Base-by-base conservation (phyloP, 306 rosid genomes). In the Cicer cuneatum region DNA sequence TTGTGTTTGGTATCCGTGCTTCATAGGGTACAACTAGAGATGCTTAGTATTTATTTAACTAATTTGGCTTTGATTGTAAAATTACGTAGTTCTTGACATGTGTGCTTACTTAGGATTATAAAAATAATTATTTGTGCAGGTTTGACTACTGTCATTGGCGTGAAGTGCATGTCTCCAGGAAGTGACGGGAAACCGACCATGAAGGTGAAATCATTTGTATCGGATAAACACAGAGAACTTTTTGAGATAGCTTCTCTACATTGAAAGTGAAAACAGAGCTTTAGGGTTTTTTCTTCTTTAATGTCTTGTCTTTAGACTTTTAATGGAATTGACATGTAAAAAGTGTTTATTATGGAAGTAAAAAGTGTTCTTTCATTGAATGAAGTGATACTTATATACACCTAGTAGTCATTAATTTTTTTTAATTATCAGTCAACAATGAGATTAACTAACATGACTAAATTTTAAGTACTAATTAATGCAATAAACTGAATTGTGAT, bases 141-240 rank as follows among this genome's bases (percentile, higher is more conserved):
- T 72, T 81, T 90, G 72, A 76, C 89, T 12, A 93, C 97, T 38
- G 93, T 93, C 35, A 91, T 93, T 18, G 97, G 98, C 66, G 69
- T 89, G 80, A 93, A 91, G 84, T 86, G 91, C 47, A 71, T 82
- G 38, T 89, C 97, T 60, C 93, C 96, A 2, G 89, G 79, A 40
- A 83, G 67, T 70, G 81, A 81, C 40, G 92, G 89, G 13, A 74
- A 81, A 40, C 88, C 85, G 0, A 80, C 68, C 63, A 77, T 93
- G 85, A 88, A 83, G 83, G 90, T 79, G 81, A 89, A 89, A 66
- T 88, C 97, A 19, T 84, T 45, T 13, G 96, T 93, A 29, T 65
- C 86, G 4, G 88, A 83, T 21, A 35, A 83, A 60, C 61, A 85
- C 89, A 89, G 69, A 84, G 89, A 77, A 48, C 97, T 93, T 56